Evolutionary conservation across 495 filamentous ascomycete species (phyloP).

Genomic region (Neurospora discreta): DNA sequence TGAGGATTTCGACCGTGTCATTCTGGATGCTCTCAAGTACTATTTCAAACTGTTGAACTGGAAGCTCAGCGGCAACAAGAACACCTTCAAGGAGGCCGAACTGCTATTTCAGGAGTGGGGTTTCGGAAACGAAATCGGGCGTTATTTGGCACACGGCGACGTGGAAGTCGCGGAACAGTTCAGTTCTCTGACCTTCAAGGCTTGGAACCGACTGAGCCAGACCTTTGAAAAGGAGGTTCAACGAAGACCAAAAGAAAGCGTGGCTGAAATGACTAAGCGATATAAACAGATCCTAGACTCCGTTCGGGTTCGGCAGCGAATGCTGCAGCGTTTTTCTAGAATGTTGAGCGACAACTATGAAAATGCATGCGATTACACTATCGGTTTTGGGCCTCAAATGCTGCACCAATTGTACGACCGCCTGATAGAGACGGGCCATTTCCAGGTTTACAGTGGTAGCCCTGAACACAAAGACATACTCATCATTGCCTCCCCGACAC

Average conservation of each 20-base stretch:
- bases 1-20: conserved; percentile 91
- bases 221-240: conserved; percentile 90
- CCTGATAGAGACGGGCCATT: conserved; percentile 76
- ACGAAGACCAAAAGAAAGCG: conserved; percentile 67
- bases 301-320: conserved; percentile 87
- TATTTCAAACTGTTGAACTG: conserved; percentile 96
- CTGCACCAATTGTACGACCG: conserved; percentile 67
- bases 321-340: conserved; percentile 62
- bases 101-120: conserved; percentile 96
- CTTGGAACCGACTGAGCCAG: conserved; percentile 71
- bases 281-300: conserved; percentile 94
- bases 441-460: conserved; percentile 58
- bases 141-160: conserved; percentile 80
- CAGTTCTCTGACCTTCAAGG: conserved; percentile 83
- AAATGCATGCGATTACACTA: conserved; percentile 88
- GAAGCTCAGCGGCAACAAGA: conserved; percentile 95
- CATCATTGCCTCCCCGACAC: conserved; percentile 71
- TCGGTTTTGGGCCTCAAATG: conserved; percentile 53
- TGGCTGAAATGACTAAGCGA: conserved; percentile 84
- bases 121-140: conserved; percentile 85
- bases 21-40: conserved; percentile 88
- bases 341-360: conserved; percentile 88
- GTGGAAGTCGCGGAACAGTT: conserved; percentile 99
- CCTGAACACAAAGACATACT: conserved; percentile 65
- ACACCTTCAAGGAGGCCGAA: conserved; percentile 97